Base-by-base conservation (phyloP, 2,329 filamentous ascomycete genomes). In the Periconia digitata region DNA sequence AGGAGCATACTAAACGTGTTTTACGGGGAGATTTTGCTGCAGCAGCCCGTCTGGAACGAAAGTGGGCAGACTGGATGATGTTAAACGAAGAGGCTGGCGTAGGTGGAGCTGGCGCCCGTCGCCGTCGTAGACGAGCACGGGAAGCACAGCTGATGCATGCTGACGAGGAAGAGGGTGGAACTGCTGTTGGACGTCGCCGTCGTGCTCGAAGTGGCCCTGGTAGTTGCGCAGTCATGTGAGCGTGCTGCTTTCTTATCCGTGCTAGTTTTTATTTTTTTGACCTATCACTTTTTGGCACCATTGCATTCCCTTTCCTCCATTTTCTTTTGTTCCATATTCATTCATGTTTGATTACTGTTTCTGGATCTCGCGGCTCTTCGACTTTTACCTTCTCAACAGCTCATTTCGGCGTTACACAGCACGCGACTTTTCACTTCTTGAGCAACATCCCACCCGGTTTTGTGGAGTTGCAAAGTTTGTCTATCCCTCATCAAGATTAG, bases 1-100 rank as follows among this genome's bases (percentile, higher is more conserved):
- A 96, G 58, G 91, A 96, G 69, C 92, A 97, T 71, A 91, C 85
- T 44, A 92, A 92, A 74, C 84, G 92, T 3, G 89, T 96, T 0
- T 71, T 95, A 43, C 79, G 83, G 4, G 90, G 90, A 6, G 89
- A 96, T 53, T 81, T 90, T 49, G 76, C 79, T 0, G 80, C 88
- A 1, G 94, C 94, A 0, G 80, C 79, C 32, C 79, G 89, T n/a
- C 78, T 97, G 17, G 92, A 96, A 76, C 81, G 85, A 55, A 95
- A 92, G 69, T 97, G 92, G 92, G 87, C 87, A 0, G 88, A 95
- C 46, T 95, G 90, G 70, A 96, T 96, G 91, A 89, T 95, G 74
- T 85, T 89, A 15, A 89, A 83, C 43, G 90, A 96, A 70, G 92
- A 96, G 67, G 89, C 88, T 0, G 88, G 86, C 2, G 81, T 82